Base-by-base conservation (phyloP, 495 filamentous ascomycete genomes). In the Neurospora tetrasperma region DNA sequence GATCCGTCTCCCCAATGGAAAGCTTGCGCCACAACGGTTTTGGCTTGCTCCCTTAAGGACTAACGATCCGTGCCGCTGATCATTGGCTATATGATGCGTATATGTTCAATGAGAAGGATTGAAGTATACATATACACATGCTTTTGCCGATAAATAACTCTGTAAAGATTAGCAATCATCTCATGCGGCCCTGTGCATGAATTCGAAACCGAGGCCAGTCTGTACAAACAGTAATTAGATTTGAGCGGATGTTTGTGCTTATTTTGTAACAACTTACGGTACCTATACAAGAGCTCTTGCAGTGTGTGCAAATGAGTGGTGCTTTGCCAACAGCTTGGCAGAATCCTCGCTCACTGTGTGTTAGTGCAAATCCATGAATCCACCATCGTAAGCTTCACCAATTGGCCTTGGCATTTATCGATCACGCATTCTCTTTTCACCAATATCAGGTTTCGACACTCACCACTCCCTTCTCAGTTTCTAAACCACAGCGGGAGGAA, bases 11-110 rank as follows among this genome's bases (percentile, higher is more conserved):
- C n/a, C 27, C 40, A 44, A 27, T 46, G 42, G 40, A 35, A 41
- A 35, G 41, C 70, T 71, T 71, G 70, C 70, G 70, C 70, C 70
- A 59, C 70, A 31, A 18, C 23, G 23, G 31, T 54, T 71, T 62
- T 23, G 42, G 70, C 27, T 35, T 23, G 42, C 70, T 39, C 23
- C 20, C 48, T 35, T 59, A 23, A 23, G 69, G 27, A 27, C 44
- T 11, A 35, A 54, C 54, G 16, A 16, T 62, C 23, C 20, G 11
- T 14, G 54, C 10, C 46, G 54, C 27, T 62, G 6, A 31, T 62
- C 54, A 6, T 23, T 54, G 20, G 20, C 9, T 23, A 12, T 12
- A 20, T 12, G n/a, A 23, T 54, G 46, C 46, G 12, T 16, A 27
- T 27, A 38, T 62, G 54, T 31, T 59, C 23, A 11, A 54, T 11